phyloP scores from a whole-genome alignment of 345 rosid genomes.

The Populus alba region DNA sequence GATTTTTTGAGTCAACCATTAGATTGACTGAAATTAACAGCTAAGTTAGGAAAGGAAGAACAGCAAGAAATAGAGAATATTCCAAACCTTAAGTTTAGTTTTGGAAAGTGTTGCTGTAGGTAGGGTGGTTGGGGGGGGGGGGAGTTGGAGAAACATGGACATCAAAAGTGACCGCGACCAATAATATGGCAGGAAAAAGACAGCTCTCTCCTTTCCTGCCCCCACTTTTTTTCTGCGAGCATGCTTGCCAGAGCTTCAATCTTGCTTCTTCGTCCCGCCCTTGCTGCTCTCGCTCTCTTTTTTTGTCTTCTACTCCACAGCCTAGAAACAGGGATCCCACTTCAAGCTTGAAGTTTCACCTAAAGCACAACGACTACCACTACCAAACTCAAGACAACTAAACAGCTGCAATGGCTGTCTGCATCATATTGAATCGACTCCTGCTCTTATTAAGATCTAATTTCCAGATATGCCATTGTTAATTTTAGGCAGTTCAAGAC shows the following conservation, averaged over 20 bases:
- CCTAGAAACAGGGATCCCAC: not conserved
- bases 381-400: not conserved
- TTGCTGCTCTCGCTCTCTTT: no score
- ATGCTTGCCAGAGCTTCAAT: not conserved
- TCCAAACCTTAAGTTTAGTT: not conserved
- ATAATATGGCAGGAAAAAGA: not conserved
- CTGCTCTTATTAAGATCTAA: not conserved
- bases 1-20: no score
- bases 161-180: constrained; percentile 17
- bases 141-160: constrained; percentile 39
- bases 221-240: not conserved
- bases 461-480: not conserved
- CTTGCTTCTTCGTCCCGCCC: not conserved
- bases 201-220: not conserved
- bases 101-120: not conserved
- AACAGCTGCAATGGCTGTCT: not conserved
- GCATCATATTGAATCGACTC: not conserved
- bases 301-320: constrained; percentile 26
- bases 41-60: not conserved
- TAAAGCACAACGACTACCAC: not conserved
- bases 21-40: no score
- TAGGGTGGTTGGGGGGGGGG: constrained; percentile 36
- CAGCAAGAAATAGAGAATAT: not conserved
- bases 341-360: constrained; percentile 10
- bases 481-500: not conserved